Evolutionary conservation across 768 basidiomycete genomes (phyloP).

Genomic region (Tricholoma sp.): DNA sequence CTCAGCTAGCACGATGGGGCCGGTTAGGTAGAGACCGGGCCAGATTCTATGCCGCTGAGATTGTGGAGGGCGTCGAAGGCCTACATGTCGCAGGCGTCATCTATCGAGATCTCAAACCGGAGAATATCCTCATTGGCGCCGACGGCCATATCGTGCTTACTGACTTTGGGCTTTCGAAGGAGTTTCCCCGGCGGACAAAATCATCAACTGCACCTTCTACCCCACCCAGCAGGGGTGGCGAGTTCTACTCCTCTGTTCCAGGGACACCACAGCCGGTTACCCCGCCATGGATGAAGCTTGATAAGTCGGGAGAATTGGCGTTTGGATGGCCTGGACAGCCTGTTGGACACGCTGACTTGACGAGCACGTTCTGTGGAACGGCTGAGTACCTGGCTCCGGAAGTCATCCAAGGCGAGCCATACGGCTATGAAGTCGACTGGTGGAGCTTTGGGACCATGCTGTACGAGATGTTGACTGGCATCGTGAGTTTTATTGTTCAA

Average conservation of each 20-base stretch:
- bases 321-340: constrained; percentile 54
- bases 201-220: constrained; percentile 52
- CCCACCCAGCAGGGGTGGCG: constrained; percentile 44
- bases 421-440: constrained; percentile 96
- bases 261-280: constrained; percentile 38
- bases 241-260: constrained; percentile 52
- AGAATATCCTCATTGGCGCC: constrained; percentile 90
- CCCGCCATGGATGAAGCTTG: constrained; percentile 78
- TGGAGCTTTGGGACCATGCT: constrained; percentile 99
- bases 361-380: constrained; percentile 91
- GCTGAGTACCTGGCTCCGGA: constrained; percentile 96
- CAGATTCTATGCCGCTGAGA: constrained; percentile 95
- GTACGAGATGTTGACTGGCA: constrained; percentile 94
- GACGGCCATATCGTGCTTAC: constrained; percentile 97
- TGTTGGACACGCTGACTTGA: constrained; percentile 53
- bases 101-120: constrained; percentile 95
- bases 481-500: constrained; percentile 53
- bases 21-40: constrained; percentile 90
- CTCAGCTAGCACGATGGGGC: constrained; percentile 95
- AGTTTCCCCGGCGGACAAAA: constrained; percentile 60
- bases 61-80: constrained; percentile 94
- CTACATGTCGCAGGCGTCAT: constrained; percentile 93
- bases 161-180: constrained; percentile 93
- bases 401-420: constrained; percentile 86
- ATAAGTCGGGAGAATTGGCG: constrained; percentile 47